A percentile compares a stretch with the other conserved stretches of the same genome.
These are phyloP conservation scores for Alternaria postmessia DNA, from an alignment of 2,329 filamentous ascomycete species.

Conservation along the genomic window DNA sequence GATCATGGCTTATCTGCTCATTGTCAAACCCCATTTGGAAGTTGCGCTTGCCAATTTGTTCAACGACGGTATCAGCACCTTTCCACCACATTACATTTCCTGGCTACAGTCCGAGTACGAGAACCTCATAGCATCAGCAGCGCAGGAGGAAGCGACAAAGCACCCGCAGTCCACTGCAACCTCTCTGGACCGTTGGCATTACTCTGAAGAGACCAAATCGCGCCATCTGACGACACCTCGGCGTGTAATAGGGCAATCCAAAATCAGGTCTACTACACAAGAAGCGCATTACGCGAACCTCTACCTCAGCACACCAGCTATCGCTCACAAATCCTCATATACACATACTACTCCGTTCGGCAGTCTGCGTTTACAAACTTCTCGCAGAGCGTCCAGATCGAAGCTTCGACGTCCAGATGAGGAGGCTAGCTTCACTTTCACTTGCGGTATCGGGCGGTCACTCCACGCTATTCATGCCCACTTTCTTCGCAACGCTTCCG, in stretches of 20 bases:
- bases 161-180: conserved; percentile 6
- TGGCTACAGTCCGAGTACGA: conserved; percentile 12
- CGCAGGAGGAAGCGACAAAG: conserved; percentile 15
- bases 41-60: neutral
- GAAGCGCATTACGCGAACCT: neutral
- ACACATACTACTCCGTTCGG: conserved; percentile 8
- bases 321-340: neutral
- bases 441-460: conserved; percentile 8
- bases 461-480: conserved; percentile 6
- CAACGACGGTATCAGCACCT: neutral
- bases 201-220: neutral
- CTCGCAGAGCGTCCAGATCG: neutral
- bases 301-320: neutral
- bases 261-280: neutral
- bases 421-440: conserved; percentile 9
- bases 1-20: conserved; percentile 17
- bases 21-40: conserved; percentile 1
- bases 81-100: neutral
- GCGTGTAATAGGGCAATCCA: neutral
- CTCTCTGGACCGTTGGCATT: conserved; percentile 13
- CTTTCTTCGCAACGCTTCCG: conserved; percentile 1
- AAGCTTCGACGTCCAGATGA: neutral
- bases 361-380: conserved; percentile 4
- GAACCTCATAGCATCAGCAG: conserved; percentile 15
- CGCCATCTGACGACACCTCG: neutral